These are phyloP conservation scores for Colletotrichum abscissum DNA, from an alignment of 2,329 filamentous ascomycete genomes.

Conservation along the genomic window DNA sequence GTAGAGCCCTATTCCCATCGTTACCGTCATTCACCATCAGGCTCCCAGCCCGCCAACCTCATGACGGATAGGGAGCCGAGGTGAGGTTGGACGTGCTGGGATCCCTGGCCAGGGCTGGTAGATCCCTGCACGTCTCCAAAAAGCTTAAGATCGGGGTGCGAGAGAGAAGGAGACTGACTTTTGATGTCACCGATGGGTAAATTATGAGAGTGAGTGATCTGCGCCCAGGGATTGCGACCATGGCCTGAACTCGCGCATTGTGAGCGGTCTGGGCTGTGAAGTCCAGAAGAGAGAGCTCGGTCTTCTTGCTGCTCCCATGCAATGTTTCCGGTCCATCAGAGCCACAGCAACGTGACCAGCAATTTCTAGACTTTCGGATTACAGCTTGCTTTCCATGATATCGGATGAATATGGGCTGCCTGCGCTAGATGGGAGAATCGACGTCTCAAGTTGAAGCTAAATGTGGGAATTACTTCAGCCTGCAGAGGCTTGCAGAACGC, in stretches of 20 bases:
- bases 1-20: neutral
- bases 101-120: conserved; percentile 8
- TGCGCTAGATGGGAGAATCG: neutral
- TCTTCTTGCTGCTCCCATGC: neutral
- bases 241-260: neutral
- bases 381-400: conserved; percentile 13
- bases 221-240: neutral
- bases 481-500: neutral
- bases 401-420: conserved; percentile 3
- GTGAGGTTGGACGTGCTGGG: conserved; percentile 15
- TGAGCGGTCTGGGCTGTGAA: neutral
- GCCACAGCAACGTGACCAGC: neutral
- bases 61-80: neutral
- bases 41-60: neutral
- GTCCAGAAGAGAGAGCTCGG: neutral
- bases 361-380: neutral
- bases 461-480: neutral
- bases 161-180: neutral
- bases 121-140: conserved; percentile 24
- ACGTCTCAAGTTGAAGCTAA: conserved; percentile 9
- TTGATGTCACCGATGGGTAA: conserved; percentile 20
- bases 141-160: conserved; percentile 24
- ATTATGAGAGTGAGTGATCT: neutral
- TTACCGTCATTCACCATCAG: conserved; percentile 2
- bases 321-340: neutral